Evolutionary conservation across 805 yeast genomes (phyloP).

Genomic region (Pichia cephalocereana): DNA sequence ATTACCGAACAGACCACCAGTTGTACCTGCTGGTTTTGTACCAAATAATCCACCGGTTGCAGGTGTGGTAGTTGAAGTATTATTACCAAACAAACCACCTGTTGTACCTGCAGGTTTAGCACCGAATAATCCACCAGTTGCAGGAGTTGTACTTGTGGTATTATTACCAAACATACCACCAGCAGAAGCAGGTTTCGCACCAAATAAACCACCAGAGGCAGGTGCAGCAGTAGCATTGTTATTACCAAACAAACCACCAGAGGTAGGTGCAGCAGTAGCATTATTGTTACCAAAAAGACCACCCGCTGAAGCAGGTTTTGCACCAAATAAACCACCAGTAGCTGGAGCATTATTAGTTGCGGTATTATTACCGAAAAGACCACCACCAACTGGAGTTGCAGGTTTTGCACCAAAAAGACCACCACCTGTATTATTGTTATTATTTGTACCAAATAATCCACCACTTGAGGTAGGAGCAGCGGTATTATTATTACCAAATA

Average conservation of each 20-base stretch:
- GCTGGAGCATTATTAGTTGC: constrained; percentile 12
- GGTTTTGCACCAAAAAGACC: constrained; percentile 19
- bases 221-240: constrained; percentile 10
- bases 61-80: constrained; percentile 7
- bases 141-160: constrained; percentile 13
- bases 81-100: constrained; percentile 21
- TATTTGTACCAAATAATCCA: constrained; percentile 11
- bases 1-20: constrained; percentile 33
- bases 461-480: constrained; percentile 14
- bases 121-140: constrained; percentile 15
- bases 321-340: constrained; percentile 25
- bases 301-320: constrained; percentile 14
- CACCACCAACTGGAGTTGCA: constrained; percentile 20
- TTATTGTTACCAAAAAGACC: constrained; percentile 28
- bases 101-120: constrained; percentile 11
- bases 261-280: constrained; percentile 13
- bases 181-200: constrained; percentile 15
- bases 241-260: constrained; percentile 22
- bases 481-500: constrained; percentile 28
- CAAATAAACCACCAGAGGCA: constrained; percentile 20
- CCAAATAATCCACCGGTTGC: constrained; percentile 34
- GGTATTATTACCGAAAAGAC: constrained; percentile 29
- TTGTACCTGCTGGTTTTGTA: constrained; percentile 7
- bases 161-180: constrained; percentile 32
- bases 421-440: constrained; percentile 16